A percentile compares a stretch with the other conserved stretches of the same genome.
These are phyloP conservation scores for Sporothrix inflata DNA, from an alignment of 2,329 filamentous ascomycete genomes.

Conservation along the genomic window DNA sequence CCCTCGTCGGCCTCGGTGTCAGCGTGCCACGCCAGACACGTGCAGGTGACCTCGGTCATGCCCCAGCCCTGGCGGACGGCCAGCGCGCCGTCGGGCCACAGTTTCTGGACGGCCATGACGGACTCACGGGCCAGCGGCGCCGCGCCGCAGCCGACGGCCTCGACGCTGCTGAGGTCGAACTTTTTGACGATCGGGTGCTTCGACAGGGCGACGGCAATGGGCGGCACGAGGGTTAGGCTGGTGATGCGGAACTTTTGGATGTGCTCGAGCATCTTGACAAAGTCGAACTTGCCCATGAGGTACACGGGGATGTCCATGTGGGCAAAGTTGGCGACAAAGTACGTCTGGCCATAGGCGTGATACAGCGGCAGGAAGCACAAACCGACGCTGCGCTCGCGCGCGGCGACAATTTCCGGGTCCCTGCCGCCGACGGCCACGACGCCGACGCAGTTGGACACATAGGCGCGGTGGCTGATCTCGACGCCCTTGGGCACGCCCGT, in stretches of 20 bases:
- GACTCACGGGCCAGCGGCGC: constrained; percentile 67
- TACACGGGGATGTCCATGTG: constrained; percentile 68
- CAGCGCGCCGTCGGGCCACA: constrained; percentile 51
- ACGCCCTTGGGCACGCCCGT: constrained; percentile 86
- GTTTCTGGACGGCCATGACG: constrained; percentile 58
- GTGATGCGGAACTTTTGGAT: constrained; percentile 72
- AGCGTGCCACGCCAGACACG: constrained; percentile 67
- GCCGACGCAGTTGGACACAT: constrained; percentile 70
- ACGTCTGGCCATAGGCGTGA: constrained; percentile 73
- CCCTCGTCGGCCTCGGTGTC: constrained; percentile 44
- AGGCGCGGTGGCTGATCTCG: constrained; percentile 76
- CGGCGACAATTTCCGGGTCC: constrained; percentile 51
- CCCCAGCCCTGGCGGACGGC: constrained; percentile 73
- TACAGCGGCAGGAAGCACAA: constrained; percentile 79
- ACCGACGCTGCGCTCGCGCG: constrained; percentile 45
- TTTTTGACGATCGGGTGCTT: constrained; percentile 69
- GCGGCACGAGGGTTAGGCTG: constrained; percentile 69
- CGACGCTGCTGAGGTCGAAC: constrained; percentile 70
- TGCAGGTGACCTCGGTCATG: constrained; percentile 83
- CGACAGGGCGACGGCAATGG: constrained; percentile 72
- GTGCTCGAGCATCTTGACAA: constrained; percentile 69
- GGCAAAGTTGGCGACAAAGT: constrained; percentile 64
- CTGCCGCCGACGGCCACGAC: constrained; percentile 54
- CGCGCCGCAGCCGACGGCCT: constrained; percentile 64
- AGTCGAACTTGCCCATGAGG: constrained; percentile 78